Evolutionary conservation across 768 basidiomycete genomes (phyloP), one percentile per base, ranked within the genome.

Genomic region (Coprinopsis sp.): DNA sequence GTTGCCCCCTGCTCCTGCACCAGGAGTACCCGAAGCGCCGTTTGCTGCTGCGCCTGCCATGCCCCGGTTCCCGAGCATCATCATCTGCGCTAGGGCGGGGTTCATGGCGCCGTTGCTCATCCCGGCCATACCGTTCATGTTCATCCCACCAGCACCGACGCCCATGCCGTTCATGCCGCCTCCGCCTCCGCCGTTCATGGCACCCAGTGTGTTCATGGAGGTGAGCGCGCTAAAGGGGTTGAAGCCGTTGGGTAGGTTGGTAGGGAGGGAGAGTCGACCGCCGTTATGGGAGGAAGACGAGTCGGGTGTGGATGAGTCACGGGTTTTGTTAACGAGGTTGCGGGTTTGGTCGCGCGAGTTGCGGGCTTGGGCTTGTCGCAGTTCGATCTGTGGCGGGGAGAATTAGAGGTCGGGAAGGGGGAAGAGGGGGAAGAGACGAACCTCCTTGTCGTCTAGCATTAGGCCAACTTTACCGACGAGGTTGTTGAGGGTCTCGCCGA

Each of bases 291-390:
- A 3, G 65, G 65, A 44, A 64, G 62, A 67, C 43, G 30, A 16
- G 49, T 30, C 44, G 47, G 51, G 42, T 18, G 50, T 37, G 19
- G 24, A 33, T 37, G 37, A 24, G 38, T 13, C 16, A 38, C 39
- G 29, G 49, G 44, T 33, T 50, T 33, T 54, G 64, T n/a, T 56
- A 61, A 38, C 14, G 40, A 40, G 13, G 55, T 39, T 68, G 34
- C 73, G 68, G n/a, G 66, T 67, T 62, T 77, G 77, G 37, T 81
- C 79, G 8, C 79, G 76, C 50, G 80, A 78, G 47, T 70, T 78
- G 44, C 85, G 76, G 2, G 86, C 84, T 58, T 88, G 87, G 14
- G 88, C 89, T 51, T 78, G 71, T 64, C 90, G 90, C 42, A 91
- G 84, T 63, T 91, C 89, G 55, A 91, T 86, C 87, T 90, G 30